Conservation (phyloP, 306 rosid genomes). For the Dryas drummondii region DNA sequence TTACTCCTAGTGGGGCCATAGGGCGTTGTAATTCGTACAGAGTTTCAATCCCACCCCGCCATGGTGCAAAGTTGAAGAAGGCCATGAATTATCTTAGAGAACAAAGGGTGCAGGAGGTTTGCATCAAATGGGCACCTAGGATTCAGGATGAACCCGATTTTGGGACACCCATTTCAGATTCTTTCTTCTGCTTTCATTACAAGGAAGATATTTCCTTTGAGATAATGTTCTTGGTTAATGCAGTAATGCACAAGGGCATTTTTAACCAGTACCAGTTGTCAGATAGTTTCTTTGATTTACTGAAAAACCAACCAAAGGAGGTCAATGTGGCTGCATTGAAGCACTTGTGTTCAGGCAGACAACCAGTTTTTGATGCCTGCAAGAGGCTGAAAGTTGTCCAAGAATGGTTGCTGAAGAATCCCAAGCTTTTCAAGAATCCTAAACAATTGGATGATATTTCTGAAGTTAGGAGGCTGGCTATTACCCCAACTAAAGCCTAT, state of each 20-base stretch:
- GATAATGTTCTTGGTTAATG: slow-evolving; percentile 66
- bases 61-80: slow-evolving; percentile 56
- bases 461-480: slow-evolving; percentile 75
- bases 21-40: slow-evolving; percentile 72
- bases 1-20: slow-evolving; percentile 79
- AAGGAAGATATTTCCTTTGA: slow-evolving; percentile 55
- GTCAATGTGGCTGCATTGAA: slow-evolving; percentile 77
- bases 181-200: slow-evolving; percentile 53
- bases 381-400: slow-evolving; percentile 59
- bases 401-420: slow-evolving; percentile 66
- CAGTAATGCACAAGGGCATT: slow-evolving; percentile 62
- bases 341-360: slow-evolving; percentile 60
- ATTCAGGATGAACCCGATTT: slow-evolving; percentile 59
- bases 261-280: slow-evolving; percentile 64
- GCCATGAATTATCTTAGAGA: slow-evolving; percentile 51
- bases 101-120: slow-evolving; percentile 44
- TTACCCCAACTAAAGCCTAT: slow-evolving; percentile 85
- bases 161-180: slow-evolving; percentile 48
- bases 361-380: slow-evolving; percentile 60
- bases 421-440: slow-evolving; percentile 57
- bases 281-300: slow-evolving; percentile 49
- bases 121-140: slow-evolving; percentile 36
- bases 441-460: slow-evolving; percentile 52
- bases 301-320: slow-evolving; percentile 55
- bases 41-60: slow-evolving; percentile 72